These are phyloP conservation scores for Ichthyophthirius multifiliis DNA, from an alignment of 169 alveolate genomes.

Conservation along the genomic window DNA sequence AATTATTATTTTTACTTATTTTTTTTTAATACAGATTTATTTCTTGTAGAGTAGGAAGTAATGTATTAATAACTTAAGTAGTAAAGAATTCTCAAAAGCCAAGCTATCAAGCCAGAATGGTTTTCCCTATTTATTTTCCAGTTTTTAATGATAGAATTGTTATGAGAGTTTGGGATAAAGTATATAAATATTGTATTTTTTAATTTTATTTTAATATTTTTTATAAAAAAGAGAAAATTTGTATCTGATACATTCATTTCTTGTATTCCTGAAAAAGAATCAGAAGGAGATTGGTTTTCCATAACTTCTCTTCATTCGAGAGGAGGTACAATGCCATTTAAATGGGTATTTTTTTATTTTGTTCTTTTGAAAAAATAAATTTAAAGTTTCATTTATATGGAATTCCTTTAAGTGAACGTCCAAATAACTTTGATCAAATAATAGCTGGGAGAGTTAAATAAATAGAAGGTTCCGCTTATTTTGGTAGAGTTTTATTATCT, in stretches of 20 bases:
- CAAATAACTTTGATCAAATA: constrained; percentile 12
- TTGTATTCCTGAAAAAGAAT: constrained; percentile 77
- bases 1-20: not conserved
- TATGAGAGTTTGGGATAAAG: constrained; percentile 71
- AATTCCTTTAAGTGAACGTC: constrained; percentile 54
- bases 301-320: constrained; percentile 52
- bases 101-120: constrained; percentile 44
- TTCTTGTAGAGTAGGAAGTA: constrained; percentile 65
- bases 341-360: constrained; percentile 43
- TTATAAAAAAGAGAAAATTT: not conserved
- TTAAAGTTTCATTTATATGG: constrained; percentile 66
- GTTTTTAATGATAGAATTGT: constrained; percentile 76
- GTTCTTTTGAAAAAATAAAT: too few relatives aligned
- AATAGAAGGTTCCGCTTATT: constrained; percentile 60
- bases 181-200: not conserved
- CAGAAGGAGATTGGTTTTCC: constrained; percentile 63
- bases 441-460: not conserved
- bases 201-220: not conserved
- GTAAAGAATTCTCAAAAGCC: constrained; percentile 61
- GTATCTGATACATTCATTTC: constrained; percentile 64
- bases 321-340: constrained; percentile 76
- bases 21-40: constrained; percentile 23
- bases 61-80: constrained; percentile 48
- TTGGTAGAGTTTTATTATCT: constrained; percentile 73
- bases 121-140: constrained; percentile 75